Conservation (phyloP, 352 stramenopile genomes). For the Hyaloperonospora arabidopsidis region DNA sequence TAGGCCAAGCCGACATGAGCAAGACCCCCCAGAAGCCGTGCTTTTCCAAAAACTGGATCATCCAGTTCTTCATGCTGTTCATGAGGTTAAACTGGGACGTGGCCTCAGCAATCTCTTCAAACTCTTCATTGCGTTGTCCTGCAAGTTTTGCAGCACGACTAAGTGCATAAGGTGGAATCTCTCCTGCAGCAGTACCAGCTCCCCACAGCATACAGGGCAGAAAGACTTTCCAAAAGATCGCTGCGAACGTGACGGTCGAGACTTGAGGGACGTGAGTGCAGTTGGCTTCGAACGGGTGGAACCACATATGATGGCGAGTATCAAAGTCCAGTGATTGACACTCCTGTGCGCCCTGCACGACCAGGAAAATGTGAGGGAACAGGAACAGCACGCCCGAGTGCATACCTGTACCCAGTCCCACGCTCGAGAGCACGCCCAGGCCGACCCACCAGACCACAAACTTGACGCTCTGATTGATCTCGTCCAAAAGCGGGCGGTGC, state of each 20-base stretch:
- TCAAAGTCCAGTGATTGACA: constrained; percentile 86
- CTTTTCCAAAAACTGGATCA: constrained; percentile 87
- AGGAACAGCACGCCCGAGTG: constrained; percentile 92
- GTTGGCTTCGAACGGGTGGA: constrained; percentile 71
- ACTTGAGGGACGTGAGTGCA: constrained; percentile 39
- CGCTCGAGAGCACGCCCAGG: constrained; percentile 88
- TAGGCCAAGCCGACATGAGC: constrained; percentile 91
- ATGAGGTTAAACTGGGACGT: constrained; percentile 83
- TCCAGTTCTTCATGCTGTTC: constrained; percentile 90
- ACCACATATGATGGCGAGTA: constrained; percentile 86
- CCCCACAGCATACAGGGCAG: constrained; percentile 88
- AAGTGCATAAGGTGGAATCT: constrained; percentile 92
- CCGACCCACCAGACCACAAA: constrained; percentile 92
- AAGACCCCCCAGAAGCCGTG: constrained; percentile 91
- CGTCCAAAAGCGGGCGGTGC: constrained; percentile 67
- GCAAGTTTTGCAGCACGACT: constrained; percentile 78
- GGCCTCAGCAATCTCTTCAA: constrained; percentile 80
- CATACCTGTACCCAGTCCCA: constrained; percentile 91
- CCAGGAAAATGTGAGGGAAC: constrained; percentile 92
- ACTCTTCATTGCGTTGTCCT: constrained; percentile 84
- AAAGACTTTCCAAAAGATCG: constrained; percentile 88
- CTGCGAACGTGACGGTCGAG: constrained; percentile 64
- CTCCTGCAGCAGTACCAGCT: constrained; percentile 87
- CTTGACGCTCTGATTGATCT: constrained; percentile 78
- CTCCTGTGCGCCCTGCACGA: constrained; percentile 82